Conservation (phyloP, 345 rosid genomes). For the Brassica cretica region DNA sequence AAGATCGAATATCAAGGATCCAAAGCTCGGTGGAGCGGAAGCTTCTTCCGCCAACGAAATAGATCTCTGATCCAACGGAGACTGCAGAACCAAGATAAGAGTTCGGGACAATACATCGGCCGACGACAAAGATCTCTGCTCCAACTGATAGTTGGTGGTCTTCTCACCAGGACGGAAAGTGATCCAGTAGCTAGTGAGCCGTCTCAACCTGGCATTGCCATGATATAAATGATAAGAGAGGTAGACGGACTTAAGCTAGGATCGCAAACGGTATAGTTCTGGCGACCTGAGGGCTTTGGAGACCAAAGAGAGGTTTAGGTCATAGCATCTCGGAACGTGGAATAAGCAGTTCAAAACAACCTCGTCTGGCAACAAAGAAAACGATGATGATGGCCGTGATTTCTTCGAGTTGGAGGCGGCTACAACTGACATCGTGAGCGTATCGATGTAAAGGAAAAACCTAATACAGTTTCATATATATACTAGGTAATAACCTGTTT, state of each 20-base stretch:
- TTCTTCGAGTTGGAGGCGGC: background rate
- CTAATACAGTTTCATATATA: background rate
- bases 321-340: background rate
- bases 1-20: too few relatives aligned
- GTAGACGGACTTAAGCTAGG: background rate
- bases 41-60: background rate
- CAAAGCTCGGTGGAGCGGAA: too few relatives aligned
- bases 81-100: background rate
- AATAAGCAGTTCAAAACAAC: background rate
- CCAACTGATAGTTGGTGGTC: background rate
- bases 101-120: background rate
- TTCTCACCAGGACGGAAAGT: background rate
- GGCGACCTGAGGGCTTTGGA: constrained; percentile 1
- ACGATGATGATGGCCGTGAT: background rate
- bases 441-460: background rate
- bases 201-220: background rate
- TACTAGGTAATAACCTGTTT: too few relatives aligned
- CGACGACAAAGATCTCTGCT: background rate
- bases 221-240: background rate
- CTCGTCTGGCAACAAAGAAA: background rate
- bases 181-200: background rate
- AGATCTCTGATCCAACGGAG: background rate
- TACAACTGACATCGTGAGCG: background rate
- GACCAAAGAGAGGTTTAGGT: background rate
- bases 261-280: background rate